Percentiles rank a stretch among this genome's conserved stretches.
Evolutionary conservation across 305 asterid genomes (phyloP).

Genomic region (Solanum chacoense): DNA sequence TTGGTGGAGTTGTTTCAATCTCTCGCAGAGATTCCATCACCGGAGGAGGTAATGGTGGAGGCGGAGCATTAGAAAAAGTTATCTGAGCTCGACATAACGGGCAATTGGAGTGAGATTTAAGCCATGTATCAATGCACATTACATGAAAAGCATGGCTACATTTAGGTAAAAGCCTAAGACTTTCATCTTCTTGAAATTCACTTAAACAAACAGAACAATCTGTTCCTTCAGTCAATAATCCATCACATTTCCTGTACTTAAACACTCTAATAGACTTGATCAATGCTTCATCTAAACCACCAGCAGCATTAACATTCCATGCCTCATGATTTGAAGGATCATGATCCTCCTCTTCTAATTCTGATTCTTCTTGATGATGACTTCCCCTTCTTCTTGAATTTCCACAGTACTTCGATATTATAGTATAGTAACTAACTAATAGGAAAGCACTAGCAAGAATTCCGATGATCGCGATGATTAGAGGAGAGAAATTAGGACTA

Average conservation of each 20-base stretch:
- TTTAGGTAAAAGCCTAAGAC: conserved; percentile 40
- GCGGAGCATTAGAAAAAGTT: neutral
- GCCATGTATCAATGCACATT: conserved; percentile 58
- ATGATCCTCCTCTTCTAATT: conserved; percentile 4
- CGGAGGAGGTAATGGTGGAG: neutral
- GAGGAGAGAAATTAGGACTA: conserved; percentile 16
- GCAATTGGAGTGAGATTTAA: conserved; percentile 42
- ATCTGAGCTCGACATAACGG: conserved; percentile 52
- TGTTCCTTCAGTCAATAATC: conserved; percentile 22
- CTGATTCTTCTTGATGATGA: neutral
- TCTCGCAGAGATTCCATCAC: neutral
- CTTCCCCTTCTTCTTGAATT: conserved; percentile 3
- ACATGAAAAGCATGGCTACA: conserved; percentile 62
- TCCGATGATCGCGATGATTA: conserved; percentile 33
- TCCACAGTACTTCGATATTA: conserved; percentile 33
- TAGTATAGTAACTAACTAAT: conserved; percentile 27
- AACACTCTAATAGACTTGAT: conserved; percentile 32
- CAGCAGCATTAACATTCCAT: conserved; percentile 8
- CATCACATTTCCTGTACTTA: conserved; percentile 24
- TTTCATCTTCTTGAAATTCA: conserved; percentile 46
- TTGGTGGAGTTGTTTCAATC: neutral
- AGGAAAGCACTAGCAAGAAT: conserved; percentile 32
- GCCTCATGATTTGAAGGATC: conserved; percentile 17
- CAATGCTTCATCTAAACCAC: conserved; percentile 40
- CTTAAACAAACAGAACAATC: conserved; percentile 53